Conservation (phyloP, 2,329 filamentous ascomycete species). For the Colletotrichum chrysophilum region DNA sequence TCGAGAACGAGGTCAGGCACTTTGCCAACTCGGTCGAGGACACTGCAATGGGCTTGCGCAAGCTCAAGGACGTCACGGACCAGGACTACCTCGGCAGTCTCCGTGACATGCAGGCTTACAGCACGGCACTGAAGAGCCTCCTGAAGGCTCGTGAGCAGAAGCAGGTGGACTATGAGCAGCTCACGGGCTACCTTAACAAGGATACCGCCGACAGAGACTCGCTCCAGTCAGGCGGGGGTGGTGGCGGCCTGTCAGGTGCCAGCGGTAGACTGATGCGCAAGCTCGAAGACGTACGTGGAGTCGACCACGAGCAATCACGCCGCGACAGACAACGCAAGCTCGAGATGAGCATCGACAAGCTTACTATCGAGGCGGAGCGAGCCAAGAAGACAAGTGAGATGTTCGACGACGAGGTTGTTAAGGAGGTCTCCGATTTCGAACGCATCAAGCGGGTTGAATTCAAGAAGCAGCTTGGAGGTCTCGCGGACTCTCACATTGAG, state of each 20-base stretch:
- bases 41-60: slow-evolving; percentile 77
- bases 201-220: slow-evolving; percentile 85
- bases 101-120: slow-evolving; percentile 95
- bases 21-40: slow-evolving; percentile 89
- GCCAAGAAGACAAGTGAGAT: slow-evolving; percentile 87
- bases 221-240: slow-evolving; percentile 66
- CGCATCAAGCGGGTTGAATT: slow-evolving; percentile 95
- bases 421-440: slow-evolving; percentile 93
- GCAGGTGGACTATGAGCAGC: slow-evolving; percentile 94
- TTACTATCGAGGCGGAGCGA: slow-evolving; percentile 87
- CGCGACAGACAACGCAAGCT: slow-evolving; percentile 88
- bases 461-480: slow-evolving; percentile 79
- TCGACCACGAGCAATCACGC: slow-evolving; percentile 92
- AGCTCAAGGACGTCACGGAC: slow-evolving; percentile 89
- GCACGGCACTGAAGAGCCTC: slow-evolving; percentile 82
- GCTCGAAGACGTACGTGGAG: slow-evolving; percentile 94
- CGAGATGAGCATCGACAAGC: slow-evolving; percentile 89
- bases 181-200: slow-evolving; percentile 95
- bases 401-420: slow-evolving; percentile 95
- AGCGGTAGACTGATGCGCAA: slow-evolving; percentile 90
- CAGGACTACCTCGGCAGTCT: slow-evolving; percentile 93
- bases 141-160: slow-evolving; percentile 96
- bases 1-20: slow-evolving; percentile 80
- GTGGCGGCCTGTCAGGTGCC: slow-evolving; percentile 70
- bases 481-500: slow-evolving; percentile 84